A percentile compares a stretch with the other conserved stretches of the same genome.
Conservation (phyloP, 2,329 filamentous ascomycete species). For the Apiospora rasikravindrae region DNA sequence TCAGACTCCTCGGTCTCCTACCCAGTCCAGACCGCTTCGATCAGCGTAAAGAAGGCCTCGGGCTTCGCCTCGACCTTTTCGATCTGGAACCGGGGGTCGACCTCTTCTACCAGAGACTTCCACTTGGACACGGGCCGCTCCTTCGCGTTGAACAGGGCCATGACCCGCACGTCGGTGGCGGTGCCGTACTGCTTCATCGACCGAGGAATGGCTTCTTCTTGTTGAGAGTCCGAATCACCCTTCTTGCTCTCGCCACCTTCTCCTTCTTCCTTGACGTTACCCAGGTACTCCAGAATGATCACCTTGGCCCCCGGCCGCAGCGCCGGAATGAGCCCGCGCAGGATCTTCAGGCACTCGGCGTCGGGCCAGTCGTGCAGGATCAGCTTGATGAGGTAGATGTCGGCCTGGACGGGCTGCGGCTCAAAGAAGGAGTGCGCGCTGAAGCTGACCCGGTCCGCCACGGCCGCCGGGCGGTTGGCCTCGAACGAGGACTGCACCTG, state of each 20-base stretch:
- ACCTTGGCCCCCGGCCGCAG: slow-evolving; percentile 50
- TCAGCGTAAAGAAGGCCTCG: slow-evolving; percentile 42
- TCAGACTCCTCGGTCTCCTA: neutral
- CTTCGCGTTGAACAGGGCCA: slow-evolving; percentile 54
- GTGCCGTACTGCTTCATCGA: slow-evolving; percentile 42
- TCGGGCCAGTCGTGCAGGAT: slow-evolving; percentile 64
- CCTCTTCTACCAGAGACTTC: slow-evolving; percentile 48
- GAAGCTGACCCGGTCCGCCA: slow-evolving; percentile 42
- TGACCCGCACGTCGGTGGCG: slow-evolving; percentile 54
- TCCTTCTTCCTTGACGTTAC: slow-evolving; percentile 37
- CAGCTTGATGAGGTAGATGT: slow-evolving; percentile 58
- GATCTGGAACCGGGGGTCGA: slow-evolving; percentile 52
- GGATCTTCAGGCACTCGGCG: slow-evolving; percentile 45
- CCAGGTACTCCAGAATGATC: slow-evolving; percentile 46
- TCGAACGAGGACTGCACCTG: slow-evolving; percentile 42
- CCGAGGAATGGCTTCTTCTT: slow-evolving; percentile 35
- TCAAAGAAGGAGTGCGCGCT: slow-evolving; percentile 46
- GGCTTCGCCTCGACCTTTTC: slow-evolving; percentile 42
- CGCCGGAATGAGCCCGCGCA: slow-evolving; percentile 48
- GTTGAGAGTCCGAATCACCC: neutral
- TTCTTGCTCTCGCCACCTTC: neutral
- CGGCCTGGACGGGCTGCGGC: slow-evolving; percentile 46
- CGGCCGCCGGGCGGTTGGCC: slow-evolving; percentile 40
- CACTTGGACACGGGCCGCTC: slow-evolving; percentile 54
- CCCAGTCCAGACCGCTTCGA: slow-evolving; percentile 45